These are phyloP conservation scores for Cercospora janseana DNA, from an alignment of 2,329 filamentous ascomycete genomes.

Conservation along the genomic window DNA sequence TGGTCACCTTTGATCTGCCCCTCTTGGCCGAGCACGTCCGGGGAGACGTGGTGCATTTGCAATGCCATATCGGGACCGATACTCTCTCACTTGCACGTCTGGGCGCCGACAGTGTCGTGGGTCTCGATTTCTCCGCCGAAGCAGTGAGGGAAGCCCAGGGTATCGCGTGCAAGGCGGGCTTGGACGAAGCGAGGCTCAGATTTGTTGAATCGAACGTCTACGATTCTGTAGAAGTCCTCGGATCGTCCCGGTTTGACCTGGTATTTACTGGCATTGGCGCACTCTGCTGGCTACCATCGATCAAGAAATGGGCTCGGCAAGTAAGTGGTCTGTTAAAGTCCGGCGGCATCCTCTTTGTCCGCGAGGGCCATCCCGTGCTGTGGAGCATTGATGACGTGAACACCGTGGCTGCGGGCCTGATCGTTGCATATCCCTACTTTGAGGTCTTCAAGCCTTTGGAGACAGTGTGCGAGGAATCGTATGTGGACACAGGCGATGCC, in stretches of 20 bases:
- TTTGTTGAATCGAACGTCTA: conserved; percentile 24
- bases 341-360: conserved; percentile 25
- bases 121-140: conserved; percentile 26
- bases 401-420: conserved; percentile 1
- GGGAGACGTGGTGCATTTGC: conserved; percentile 23
- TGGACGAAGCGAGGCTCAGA: conserved; percentile 17
- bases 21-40: conserved; percentile 16
- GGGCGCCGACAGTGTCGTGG: conserved; percentile 22
- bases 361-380: conserved; percentile 26
- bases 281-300: conserved; percentile 26
- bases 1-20: conserved; percentile 24
- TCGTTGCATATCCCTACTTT: conserved; percentile 25
- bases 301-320: conserved; percentile 21
- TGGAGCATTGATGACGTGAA: conserved; percentile 20
- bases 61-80: conserved; percentile 30
- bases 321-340: conserved; percentile 18
- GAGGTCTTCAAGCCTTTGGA: conserved; percentile 19
- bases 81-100: conserved; percentile 27
- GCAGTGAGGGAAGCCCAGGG: conserved; percentile 18
- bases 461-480: conserved; percentile 16
- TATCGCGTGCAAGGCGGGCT: conserved; percentile 15
- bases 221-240: conserved; percentile 13
- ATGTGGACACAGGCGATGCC: conserved; percentile 18
- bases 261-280: conserved; percentile 28
- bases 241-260: conserved; percentile 19